These are phyloP conservation scores for Botryotinia globosa DNA, from an alignment of 2,329 filamentous ascomycete genomes.

Conservation along the genomic window DNA sequence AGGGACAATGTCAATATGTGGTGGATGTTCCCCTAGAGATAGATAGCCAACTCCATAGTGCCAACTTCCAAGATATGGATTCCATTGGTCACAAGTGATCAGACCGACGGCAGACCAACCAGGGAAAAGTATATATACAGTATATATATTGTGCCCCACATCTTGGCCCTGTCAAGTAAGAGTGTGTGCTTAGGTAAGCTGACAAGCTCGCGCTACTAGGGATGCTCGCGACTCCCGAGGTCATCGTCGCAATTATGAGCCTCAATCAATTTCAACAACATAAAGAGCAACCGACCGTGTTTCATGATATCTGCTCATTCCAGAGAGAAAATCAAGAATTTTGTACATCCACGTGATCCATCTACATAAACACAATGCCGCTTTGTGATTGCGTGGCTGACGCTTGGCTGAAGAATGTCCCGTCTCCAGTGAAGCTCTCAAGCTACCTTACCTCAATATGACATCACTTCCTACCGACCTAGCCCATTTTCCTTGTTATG, in stretches of 20 bases:
- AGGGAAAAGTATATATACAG: too few relatives aligned
- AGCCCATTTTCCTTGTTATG: conserved; percentile 7
- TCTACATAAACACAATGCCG: not conserved
- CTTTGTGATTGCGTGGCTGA: conserved; percentile 13
- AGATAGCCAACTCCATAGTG: not conserved
- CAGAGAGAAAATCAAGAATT: not conserved
- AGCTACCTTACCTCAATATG: not conserved
- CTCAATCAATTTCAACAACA: not conserved
- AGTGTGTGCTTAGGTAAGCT: not conserved
- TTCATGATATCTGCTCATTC: not conserved
- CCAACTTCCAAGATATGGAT: not conserved
- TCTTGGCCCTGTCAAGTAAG: not conserved
- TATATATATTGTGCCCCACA: too few relatives aligned
- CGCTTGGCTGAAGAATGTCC: not conserved
- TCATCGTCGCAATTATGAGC: not conserved
- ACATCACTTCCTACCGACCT: conserved; percentile 1
- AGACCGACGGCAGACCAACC: not conserved
- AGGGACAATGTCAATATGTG: not conserved
- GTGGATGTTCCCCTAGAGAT: not conserved
- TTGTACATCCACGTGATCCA: too few relatives aligned
- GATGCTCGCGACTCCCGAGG: too few relatives aligned
- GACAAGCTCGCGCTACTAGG: too few relatives aligned
- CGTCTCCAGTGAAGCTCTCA: not conserved
- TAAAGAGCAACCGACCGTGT: not conserved
- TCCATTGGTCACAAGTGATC: not conserved